Percentiles rank a stretch among this genome's conserved stretches.
phyloP scores from a whole-genome alignment of 208 protist genomes.

The Trypanosoma melophagium region DNA sequence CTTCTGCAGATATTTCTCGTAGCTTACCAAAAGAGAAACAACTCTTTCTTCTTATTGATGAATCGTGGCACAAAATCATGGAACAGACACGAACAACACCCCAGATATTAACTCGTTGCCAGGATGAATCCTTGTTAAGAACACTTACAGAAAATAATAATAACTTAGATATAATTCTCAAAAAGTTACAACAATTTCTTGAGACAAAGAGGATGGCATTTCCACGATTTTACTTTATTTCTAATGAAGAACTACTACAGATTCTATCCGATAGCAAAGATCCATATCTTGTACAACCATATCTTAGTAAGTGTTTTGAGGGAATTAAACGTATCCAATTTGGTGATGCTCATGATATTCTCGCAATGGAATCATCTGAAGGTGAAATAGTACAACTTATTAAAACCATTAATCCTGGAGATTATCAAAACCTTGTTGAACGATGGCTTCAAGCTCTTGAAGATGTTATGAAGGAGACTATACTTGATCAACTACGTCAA shows the following conservation, averaged over 20 bases:
- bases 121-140: slow-evolving; percentile 91
- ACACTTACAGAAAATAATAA: slow-evolving; percentile 91
- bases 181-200: slow-evolving; percentile 97
- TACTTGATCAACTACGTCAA: slow-evolving; percentile 84
- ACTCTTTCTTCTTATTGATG: slow-evolving; percentile 92
- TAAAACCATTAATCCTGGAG: slow-evolving; percentile 82
- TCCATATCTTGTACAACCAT: slow-evolving; percentile 93
- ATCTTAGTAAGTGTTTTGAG: slow-evolving; percentile 97
- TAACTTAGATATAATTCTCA: slow-evolving; percentile 95
- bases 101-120: slow-evolving; percentile 85
- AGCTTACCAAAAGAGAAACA: slow-evolving; percentile 96
- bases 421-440: slow-evolving; percentile 93
- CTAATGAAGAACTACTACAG: slow-evolving; percentile 94
- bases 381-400: slow-evolving; percentile 86
- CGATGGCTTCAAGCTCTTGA: slow-evolving; percentile 95
- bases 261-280: slow-evolving; percentile 96
- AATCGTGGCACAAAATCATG: slow-evolving; percentile 94
- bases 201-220: slow-evolving; percentile 97
- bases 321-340: slow-evolving; percentile 94
- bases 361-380: slow-evolving; percentile 91
- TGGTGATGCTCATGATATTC: slow-evolving; percentile 88
- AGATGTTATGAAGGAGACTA: slow-evolving; percentile 87
- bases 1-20: slow-evolving; percentile 94
- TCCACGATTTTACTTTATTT: slow-evolving; percentile 97
- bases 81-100: slow-evolving; percentile 81